phyloP scores from a whole-genome alignment of 164 flowering plant species.

The Kalanchoe fedtschenkoi region DNA sequence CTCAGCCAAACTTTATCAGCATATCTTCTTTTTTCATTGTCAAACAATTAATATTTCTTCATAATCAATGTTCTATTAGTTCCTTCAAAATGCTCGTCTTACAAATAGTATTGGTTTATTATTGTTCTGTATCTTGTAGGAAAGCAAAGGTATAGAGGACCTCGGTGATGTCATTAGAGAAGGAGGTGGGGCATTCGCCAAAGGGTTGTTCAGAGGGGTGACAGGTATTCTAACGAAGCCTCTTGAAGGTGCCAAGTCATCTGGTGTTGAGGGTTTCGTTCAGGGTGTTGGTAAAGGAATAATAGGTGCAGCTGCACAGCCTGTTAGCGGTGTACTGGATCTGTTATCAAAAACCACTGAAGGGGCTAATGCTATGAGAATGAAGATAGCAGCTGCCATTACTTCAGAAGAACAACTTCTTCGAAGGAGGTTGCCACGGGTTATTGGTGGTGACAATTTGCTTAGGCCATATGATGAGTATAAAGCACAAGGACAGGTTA shows the following conservation, averaged over 20 bases:
- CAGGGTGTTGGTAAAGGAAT: constrained; percentile 99
- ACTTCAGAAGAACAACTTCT: constrained; percentile 96
- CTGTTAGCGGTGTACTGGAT: constrained; percentile 95
- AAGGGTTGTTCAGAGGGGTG: constrained; percentile 89
- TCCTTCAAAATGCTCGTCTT: not conserved
- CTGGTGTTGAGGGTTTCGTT: constrained; percentile 99
- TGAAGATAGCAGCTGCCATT: constrained; percentile 89
- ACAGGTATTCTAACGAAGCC: constrained; percentile 97
- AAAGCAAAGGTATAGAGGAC: constrained; percentile 84
- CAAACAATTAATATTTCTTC: not conserved
- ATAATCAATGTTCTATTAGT: not conserved
- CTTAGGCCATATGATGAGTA: constrained; percentile 82
- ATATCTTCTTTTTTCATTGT: not conserved
- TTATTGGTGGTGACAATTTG: constrained; percentile 87
- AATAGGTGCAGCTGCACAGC: constrained; percentile 98
- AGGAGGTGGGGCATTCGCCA: constrained; percentile 98
- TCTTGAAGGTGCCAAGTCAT: constrained; percentile 95
- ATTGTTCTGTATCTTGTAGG: constrained; percentile 28
- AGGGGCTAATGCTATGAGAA: constrained; percentile 98
- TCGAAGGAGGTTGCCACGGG: constrained; percentile 87
- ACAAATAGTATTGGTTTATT: not conserved
- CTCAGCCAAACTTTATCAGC: not conserved
- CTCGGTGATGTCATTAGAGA: constrained; percentile 88
- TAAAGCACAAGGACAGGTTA: constrained; percentile 97
- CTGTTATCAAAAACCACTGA: constrained; percentile 96